These are phyloP conservation scores for Arthrinium puccinioides DNA, from an alignment of 2,329 filamentous ascomycete genomes.

Conservation along the genomic window DNA sequence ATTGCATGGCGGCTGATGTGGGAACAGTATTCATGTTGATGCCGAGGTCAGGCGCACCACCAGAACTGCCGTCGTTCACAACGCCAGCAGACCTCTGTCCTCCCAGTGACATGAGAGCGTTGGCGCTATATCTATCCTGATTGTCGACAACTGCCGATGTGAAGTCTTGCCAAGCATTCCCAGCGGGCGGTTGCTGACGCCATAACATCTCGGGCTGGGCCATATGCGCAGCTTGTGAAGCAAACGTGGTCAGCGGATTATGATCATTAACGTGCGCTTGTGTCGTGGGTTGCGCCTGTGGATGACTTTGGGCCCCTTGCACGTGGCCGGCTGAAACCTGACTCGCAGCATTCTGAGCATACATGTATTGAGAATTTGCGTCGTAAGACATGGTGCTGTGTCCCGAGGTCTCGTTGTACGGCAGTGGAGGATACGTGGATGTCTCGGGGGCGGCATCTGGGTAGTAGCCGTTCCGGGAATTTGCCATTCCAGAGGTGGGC, in stretches of 20 bases:
- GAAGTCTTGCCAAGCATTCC: conserved; percentile 49
- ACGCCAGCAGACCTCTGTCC: conserved; percentile 17
- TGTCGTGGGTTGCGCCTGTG: conserved; percentile 13
- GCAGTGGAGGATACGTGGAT: conserved; percentile 16
- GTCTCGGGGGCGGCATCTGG: conserved; percentile 16
- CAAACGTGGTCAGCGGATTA: conserved; percentile 20
- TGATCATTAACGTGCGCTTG: conserved; percentile 10
- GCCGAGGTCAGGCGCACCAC: conserved; percentile 10
- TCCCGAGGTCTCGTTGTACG: conserved; percentile 15
- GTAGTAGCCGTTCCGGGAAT: conserved; percentile 18
- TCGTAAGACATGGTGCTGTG: conserved; percentile 19
- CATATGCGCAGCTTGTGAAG: conserved; percentile 20
- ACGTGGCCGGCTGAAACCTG: conserved; percentile 17
- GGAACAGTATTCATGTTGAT: conserved; percentile 10
- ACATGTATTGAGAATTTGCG: conserved; percentile 18
- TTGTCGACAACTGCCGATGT: conserved; percentile 41
- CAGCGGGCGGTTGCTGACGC: conserved; percentile 22
- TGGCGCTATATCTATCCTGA: conserved; percentile 42
- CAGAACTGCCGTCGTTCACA: conserved; percentile 12
- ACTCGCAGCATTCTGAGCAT: conserved; percentile 16
- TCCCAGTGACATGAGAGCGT: conserved; percentile 37
- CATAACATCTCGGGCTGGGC: conserved; percentile 21
- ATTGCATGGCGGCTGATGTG: conserved; percentile 18
- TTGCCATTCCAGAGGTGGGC: conserved; percentile 14
- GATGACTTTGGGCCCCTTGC: conserved; percentile 17